Evolutionary conservation across 495 filamentous ascomycete species (phyloP).

Genomic region (Penicillium mononematosum): DNA sequence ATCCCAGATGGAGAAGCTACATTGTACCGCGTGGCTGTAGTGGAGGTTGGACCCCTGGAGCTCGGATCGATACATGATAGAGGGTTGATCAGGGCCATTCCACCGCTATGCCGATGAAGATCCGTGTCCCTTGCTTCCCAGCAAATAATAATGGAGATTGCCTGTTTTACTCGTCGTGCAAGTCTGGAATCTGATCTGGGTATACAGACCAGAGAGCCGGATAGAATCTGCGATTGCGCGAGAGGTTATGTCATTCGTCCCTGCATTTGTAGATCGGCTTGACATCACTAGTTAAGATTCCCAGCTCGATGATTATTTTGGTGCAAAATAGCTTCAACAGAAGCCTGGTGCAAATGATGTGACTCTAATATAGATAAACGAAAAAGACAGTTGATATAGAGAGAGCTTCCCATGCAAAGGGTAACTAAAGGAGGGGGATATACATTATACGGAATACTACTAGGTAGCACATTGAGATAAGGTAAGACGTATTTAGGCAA

Average conservation of each 20-base stretch:
- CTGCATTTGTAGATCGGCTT: not conserved
- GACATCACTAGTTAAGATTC: not conserved
- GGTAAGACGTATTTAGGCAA: no score
- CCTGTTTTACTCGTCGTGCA: not conserved
- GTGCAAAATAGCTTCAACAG: not conserved
- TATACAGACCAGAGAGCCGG: not conserved
- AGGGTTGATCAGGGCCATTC: constrained; percentile 13
- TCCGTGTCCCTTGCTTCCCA: constrained; percentile 17
- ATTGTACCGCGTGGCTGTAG: not conserved
- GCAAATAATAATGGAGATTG: not conserved
- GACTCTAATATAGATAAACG: not conserved
- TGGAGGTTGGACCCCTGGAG: not conserved
- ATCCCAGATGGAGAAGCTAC: constrained; percentile 1
- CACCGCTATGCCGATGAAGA: constrained; percentile 9
- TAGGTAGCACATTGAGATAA: no score
- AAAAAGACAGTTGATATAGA: not conserved
- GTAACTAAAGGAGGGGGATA: not conserved
- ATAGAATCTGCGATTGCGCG: not conserved
- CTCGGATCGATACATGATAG: constrained; percentile 10
- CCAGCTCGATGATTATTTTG: not conserved
- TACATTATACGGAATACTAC: no score
- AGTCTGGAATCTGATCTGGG: not conserved
- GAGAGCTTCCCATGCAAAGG: not conserved
- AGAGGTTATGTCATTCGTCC: not conserved
- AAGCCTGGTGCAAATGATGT: not conserved